A percentile compares a stretch with the other conserved stretches of the same genome.
Evolutionary conservation across 345 rosid species (phyloP).

Genomic region (Geranium rotundifolium): DNA sequence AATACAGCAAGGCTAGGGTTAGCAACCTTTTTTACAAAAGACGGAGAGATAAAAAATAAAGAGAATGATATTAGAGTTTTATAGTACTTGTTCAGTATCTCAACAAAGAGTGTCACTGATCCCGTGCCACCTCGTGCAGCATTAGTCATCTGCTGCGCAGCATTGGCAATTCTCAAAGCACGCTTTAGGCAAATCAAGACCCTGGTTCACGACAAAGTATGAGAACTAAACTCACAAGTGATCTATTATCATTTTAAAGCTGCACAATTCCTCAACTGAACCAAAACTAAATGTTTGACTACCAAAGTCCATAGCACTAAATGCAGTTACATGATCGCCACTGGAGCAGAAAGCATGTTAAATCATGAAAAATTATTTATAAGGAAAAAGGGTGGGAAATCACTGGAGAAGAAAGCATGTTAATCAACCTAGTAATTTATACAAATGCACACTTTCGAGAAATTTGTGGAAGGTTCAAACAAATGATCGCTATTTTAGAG

Average conservation of each 20-base stretch:
- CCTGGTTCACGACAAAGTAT: slow-evolving; percentile 27
- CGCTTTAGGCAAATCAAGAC: slow-evolving; percentile 88
- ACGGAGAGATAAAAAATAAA: not conserved
- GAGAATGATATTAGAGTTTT: not conserved
- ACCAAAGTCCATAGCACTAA: not conserved
- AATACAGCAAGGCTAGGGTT: not conserved
- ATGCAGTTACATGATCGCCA: not conserved
- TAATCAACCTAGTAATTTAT: too few relatives aligned
- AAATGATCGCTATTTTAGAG: not conserved
- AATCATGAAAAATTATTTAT: too few relatives aligned
- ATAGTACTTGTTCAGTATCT: slow-evolving; percentile 85
- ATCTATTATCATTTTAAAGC: not conserved
- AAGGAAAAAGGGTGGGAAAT: not conserved
- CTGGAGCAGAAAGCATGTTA: not conserved
- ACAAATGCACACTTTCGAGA: too few relatives aligned
- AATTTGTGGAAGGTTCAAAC: not conserved
- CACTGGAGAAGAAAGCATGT: too few relatives aligned
- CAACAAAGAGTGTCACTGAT: slow-evolving; percentile 75
- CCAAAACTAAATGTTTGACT: not conserved
- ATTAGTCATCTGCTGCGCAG: slow-evolving; percentile 81
- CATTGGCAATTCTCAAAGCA: slow-evolving; percentile 87
- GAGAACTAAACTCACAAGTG: not conserved
- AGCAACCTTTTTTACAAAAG: not conserved
- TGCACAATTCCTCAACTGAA: not conserved
- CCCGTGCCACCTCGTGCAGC: slow-evolving; percentile 71